Evolutionary conservation across 176 grass and related monocot species (phyloP), one percentile per base, ranked within the genome.

Genomic region (Eragrostis nindensis): DNA sequence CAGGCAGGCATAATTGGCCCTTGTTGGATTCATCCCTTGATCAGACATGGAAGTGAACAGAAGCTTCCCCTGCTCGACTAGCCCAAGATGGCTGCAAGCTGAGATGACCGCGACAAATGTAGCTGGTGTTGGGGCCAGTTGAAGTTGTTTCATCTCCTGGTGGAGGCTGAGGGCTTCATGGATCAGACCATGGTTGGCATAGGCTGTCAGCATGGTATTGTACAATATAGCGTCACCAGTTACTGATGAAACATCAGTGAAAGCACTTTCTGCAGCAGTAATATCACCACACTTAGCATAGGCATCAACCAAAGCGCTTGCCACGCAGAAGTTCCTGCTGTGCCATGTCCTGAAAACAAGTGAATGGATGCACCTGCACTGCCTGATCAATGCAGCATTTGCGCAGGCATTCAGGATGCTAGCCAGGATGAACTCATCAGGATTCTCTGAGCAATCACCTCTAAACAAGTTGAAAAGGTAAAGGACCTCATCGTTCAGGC

Each of bases 181-280:
- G 53, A 87, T 75, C 47, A 84, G 66, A 22, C 87, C 87, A 50
- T 93, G 91, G 85, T 93, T 83, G 30, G 84, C 84, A 45, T 85
- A 93, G 66, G 87, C 91, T 66, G 82, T 82, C 68, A 87, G 86
- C 84, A 93, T 93, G 75, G 91, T 87, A 66, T 87, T 93, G 68
- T 85, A 85, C 8, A 93, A 32, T 26, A 90, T 79, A 55, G 81
- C 68, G 39, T 93, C 91, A 1, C 21, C 66, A 11, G 36, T 61
- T 41, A 1, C 67, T 5, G 78, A 45, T 53, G 86, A 81, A 84
- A 74, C 54, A 71, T 17, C 14, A 1, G 14, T 3, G 17, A 93
- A 93, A 15, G 78, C 77, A 8, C 49, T 69, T 68, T 82, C 61
- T 5, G 87, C 88, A 44, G 76, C 62, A 40, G 16, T 0, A 16